Evolutionary conservation across 2,329 filamentous ascomycete genomes (phyloP).

Genomic region (Metarhizium guizhouense): DNA sequence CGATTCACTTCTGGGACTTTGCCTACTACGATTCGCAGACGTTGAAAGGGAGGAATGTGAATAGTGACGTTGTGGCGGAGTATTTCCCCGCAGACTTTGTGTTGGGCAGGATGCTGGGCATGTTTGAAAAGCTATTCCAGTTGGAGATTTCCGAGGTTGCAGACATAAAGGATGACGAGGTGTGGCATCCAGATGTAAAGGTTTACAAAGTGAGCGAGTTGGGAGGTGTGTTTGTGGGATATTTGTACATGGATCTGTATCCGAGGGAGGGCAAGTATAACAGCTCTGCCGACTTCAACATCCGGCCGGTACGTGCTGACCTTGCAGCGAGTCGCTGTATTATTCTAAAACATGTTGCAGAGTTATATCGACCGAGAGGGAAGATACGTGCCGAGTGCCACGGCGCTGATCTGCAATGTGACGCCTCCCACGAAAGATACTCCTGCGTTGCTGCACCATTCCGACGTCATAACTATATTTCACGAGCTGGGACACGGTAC

Average conservation of each 20-base stretch:
- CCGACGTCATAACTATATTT: constrained; percentile 3
- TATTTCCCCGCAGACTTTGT: constrained; percentile 2
- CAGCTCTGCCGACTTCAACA: constrained; percentile 3
- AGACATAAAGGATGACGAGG: constrained; percentile 1
- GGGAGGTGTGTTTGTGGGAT: background rate
- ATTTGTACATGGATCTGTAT: constrained; percentile 3
- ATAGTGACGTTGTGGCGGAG: constrained; percentile 3
- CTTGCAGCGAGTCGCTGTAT: background rate
- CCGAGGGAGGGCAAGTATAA: constrained; percentile 4
- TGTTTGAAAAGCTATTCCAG: constrained; percentile 2
- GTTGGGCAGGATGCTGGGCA: constrained; percentile 1
- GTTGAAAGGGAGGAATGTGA: background rate
- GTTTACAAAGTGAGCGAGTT: constrained; percentile 1
- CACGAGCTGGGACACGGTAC: constrained; percentile 19
- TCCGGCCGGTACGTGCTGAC: constrained; percentile 1
- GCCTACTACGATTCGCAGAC: background rate
- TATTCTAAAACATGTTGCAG: background rate
- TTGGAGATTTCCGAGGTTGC: background rate
- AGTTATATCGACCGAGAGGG: constrained; percentile 3
- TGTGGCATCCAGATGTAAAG: constrained; percentile 4
- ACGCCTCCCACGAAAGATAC: background rate
- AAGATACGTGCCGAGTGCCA: background rate
- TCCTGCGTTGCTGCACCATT: constrained; percentile 1
- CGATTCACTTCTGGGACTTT: too few relatives aligned
- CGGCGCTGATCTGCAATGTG: constrained; percentile 1